Evolutionary conservation across 1,284 basidiomycete genomes (phyloP).

Genomic region (Chalciporus sp.): DNA sequence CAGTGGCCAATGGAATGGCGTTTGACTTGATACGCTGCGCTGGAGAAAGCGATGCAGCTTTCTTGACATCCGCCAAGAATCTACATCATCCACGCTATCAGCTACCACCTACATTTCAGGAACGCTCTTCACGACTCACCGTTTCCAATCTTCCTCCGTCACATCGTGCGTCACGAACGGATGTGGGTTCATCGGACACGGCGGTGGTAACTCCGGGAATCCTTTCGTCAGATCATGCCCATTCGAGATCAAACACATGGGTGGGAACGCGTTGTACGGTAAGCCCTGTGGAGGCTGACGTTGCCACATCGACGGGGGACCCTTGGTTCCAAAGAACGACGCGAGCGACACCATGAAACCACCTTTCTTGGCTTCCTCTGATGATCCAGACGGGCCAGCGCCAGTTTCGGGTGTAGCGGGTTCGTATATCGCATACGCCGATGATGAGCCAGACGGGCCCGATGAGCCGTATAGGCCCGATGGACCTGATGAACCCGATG

Average conservation of each 20-base stretch:
- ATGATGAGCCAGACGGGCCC: not conserved
- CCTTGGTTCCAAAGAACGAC: slow-evolving; percentile 30
- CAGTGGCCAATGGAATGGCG: slow-evolving; percentile 22
- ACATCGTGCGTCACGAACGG: slow-evolving; percentile 35
- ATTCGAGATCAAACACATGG: slow-evolving; percentile 35
- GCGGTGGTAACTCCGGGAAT: slow-evolving; percentile 35
- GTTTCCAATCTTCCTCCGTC: slow-evolving; percentile 35
- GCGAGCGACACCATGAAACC: slow-evolving; percentile 18
- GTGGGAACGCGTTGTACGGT: slow-evolving; percentile 25
- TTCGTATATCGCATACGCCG: not conserved
- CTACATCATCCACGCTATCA: slow-evolving; percentile 8
- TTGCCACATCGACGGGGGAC: slow-evolving; percentile 29
- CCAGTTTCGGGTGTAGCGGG: not conserved
- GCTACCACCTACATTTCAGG: not conserved
- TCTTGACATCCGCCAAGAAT: slow-evolving; percentile 33
- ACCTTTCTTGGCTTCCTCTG: not conserved
- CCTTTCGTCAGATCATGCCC: slow-evolving; percentile 17
- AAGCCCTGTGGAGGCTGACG: slow-evolving; percentile 22
- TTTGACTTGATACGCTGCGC: slow-evolving; percentile 35
- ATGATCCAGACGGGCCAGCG: not conserved
- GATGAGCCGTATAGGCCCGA: not conserved
- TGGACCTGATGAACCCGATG: not conserved
- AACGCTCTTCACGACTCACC: slow-evolving; percentile 14
- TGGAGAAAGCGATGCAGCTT: slow-evolving; percentile 20
- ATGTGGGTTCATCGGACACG: slow-evolving; percentile 25